phyloP scores from a whole-genome alignment of 1,139 yeast genomes.

The Groenewaldozyma sp. region DNA sequence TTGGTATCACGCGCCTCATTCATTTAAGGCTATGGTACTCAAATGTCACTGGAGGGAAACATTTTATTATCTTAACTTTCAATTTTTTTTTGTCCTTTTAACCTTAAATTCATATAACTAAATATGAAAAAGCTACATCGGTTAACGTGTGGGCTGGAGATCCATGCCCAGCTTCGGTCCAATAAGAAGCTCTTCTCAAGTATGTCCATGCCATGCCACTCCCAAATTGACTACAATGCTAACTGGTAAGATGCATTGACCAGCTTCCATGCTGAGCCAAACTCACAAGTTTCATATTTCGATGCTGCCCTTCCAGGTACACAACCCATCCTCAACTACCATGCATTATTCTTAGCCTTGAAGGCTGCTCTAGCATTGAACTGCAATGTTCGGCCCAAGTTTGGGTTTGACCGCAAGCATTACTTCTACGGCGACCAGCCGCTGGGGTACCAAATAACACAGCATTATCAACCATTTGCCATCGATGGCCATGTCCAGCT shows the following conservation, averaged over 20 bases:
- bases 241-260: conserved; percentile 26
- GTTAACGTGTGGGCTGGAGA: conserved; percentile 81
- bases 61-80: conserved; percentile 11
- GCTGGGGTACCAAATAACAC: conserved; percentile 91
- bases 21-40: conserved; percentile 28
- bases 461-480: conserved; percentile 76
- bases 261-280: conserved; percentile 47
- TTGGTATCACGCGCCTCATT: conserved; percentile 27
- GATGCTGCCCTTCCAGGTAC: conserved; percentile 92
- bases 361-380: conserved; percentile 66
- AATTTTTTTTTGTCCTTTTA: no score
- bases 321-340: conserved; percentile 72
- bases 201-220: conserved; percentile 31
- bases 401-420: conserved; percentile 86
- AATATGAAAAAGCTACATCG: not conserved
- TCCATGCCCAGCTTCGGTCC: conserved; percentile 83
- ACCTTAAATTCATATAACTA: not conserved
- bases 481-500: conserved; percentile 50
- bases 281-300: conserved; percentile 62
- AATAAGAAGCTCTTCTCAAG: conserved; percentile 63
- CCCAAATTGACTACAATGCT: not conserved
- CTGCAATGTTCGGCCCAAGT: conserved; percentile 45
- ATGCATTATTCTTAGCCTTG: conserved; percentile 62
- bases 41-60: conserved; percentile 35
- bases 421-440: conserved; percentile 97